Evolutionary conservation across 192 early-diverging fungal species (phyloP), one percentile per base, ranked within the genome.

Genomic region (Coemansia sp.): DNA sequence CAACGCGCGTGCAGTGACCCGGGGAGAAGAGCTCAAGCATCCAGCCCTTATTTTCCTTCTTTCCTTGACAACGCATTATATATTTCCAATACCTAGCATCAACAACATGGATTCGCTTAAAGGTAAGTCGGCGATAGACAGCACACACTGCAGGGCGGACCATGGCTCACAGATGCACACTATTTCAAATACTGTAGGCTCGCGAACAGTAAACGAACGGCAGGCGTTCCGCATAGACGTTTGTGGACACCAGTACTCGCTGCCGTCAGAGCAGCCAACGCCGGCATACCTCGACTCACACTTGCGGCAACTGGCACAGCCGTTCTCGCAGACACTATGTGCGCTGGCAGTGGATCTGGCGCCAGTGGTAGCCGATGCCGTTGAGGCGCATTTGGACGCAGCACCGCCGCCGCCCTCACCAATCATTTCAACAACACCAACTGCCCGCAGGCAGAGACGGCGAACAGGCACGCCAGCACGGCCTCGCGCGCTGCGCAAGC

Each of bases 161-260:
- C 9, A 23, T 22, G 37, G n/a, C 38, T 7, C 15, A 19, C 51
- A 43, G 57, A 45, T 14, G 3, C 11, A 21, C 47, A 7, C 47
- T 8, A 49, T 21, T 15, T 17, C 8, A 19, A 21, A n/a, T 7
- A 5, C 23, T 62, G 64, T 65, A 65, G 64, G 23, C 2, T 23
- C 4, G 19, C 56, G 48, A 2, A 53, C 38, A 5, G 25, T 47
- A 29, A 39, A 58, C 25, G 75, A 78, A 55, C 61, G 58, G 11
- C 65, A 51, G 6, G 75, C 75, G 7, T 78, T 78, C 60, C 75
- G 75, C 49, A 67, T 78, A 66, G 75, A 78, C 59, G 75, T 78
- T 21, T 72, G 75, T 56, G 70, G 69, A 5, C 63, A 72, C 29
- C 75, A 78, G 59, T 69, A 72, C 57, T 78, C 75, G 49, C 58